Base-by-base conservation (phyloP, 306 rosid genomes). In the Astragalus glycyphyllos region DNA sequence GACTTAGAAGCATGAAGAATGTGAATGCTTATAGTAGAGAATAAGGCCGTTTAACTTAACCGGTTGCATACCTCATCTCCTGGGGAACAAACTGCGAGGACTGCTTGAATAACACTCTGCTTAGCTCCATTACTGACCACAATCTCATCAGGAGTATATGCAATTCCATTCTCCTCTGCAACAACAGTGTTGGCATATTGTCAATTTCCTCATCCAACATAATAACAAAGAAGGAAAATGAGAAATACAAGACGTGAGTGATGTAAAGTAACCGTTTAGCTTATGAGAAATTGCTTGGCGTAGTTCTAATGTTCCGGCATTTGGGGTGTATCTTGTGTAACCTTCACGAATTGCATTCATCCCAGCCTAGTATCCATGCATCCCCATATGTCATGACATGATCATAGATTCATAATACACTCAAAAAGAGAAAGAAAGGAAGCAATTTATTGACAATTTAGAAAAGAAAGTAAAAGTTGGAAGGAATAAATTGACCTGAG, bases 81-180 rank as follows among this genome's bases (percentile, higher is more conserved):
- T 0, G 96, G 91, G 38, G 96, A 79, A 69, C 98, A 90, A 79
- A 92, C 91, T 10, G 96, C 92, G 49, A 86, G 82, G 35, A 92
- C 79, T 9, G 96, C 96, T 69, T 92, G 98, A 70, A 81, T 13
- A 79, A 73, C 32, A 80, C 90, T 80, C 79, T 92, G 98, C 81
- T 90, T 92, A 64, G 96, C 96, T 75, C 98, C 98, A 81, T 92
- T 92, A 74, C 92, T 87, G 58, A 89, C 96, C 63, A 92, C 48
- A 54, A 92, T 80, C 77, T 87, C 86, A 81, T 92, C 90, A 41
- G 90, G 83, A 9, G 90, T 77, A 68, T 88, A 92, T 4, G 86
- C 77, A 51, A 92, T 75, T 54, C 88, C 92, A 66, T 92, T 92
- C 86, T 92, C 98, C 88, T 83, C 98, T 92, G 76, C 75, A 72